Evolutionary conservation across 1,284 basidiomycete species (phyloP).

Genomic region (Wallemia mellicola): DNA sequence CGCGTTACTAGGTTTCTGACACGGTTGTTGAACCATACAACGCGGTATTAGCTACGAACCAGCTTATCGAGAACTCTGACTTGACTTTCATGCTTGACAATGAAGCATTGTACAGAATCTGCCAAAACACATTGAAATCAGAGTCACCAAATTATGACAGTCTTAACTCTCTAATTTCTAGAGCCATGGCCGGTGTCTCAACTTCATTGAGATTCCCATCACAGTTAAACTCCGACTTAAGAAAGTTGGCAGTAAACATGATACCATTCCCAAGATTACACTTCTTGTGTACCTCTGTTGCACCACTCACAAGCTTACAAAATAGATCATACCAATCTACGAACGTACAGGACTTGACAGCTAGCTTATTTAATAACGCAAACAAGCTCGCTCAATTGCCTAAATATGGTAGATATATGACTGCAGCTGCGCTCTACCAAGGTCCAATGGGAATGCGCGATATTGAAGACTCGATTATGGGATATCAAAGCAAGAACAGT

Average conservation of each 20-base stretch:
- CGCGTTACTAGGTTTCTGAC: too few species aligned
- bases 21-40: slow-evolving; percentile 99
- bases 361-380: slow-evolving; percentile 85
- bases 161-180: slow-evolving; percentile 84
- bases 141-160: slow-evolving; percentile 69
- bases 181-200: slow-evolving; percentile 90
- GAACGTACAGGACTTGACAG: slow-evolving; percentile 92
- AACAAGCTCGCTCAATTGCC: slow-evolving; percentile 57
- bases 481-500: slow-evolving; percentile 85
- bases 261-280: slow-evolving; percentile 95
- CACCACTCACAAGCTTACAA: slow-evolving; percentile 58
- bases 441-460: slow-evolving; percentile 96
- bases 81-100: slow-evolving; percentile 99
- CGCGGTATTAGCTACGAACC: slow-evolving; percentile 93
- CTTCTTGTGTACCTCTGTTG: slow-evolving; percentile 87
- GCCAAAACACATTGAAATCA: slow-evolving; percentile 79
- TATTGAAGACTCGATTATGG: slow-evolving; percentile 67
- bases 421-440: slow-evolving; percentile 35
- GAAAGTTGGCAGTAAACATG: slow-evolving; percentile 96
- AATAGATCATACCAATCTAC: slow-evolving; percentile 83
- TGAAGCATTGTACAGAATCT: slow-evolving; percentile 88
- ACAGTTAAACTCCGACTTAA: slow-evolving; percentile 87
- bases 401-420: slow-evolving; percentile 51
- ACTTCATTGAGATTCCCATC: slow-evolving; percentile 93
- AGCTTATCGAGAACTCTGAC: slow-evolving; percentile 94